Conservation (phyloP, 805 yeast species). For the Suhomyces xylopsoci region DNA sequence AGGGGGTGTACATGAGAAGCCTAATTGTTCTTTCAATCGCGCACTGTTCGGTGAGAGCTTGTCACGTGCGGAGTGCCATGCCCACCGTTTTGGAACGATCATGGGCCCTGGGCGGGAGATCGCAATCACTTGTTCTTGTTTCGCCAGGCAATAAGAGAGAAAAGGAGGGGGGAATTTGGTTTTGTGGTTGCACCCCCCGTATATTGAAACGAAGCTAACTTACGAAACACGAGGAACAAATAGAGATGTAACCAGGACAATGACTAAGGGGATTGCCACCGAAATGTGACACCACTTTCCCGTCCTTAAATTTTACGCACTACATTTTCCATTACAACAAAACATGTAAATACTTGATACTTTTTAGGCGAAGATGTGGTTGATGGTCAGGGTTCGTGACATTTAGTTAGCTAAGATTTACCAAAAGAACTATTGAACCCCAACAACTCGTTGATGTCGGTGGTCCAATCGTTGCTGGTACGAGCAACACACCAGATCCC, state of each 20-base stretch:
- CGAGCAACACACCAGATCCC: conserved; percentile 90
- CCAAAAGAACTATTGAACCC: conserved; percentile 83
- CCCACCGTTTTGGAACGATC: not conserved
- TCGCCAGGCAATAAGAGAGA: not conserved
- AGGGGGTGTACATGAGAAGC: not conserved
- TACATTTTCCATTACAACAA: too few relatives aligned
- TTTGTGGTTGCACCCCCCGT: not conserved
- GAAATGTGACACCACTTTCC: not conserved
- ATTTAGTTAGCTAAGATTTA: not conserved
- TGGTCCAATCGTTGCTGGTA: conserved; percentile 86
- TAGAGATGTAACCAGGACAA: not conserved
- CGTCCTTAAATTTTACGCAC: not conserved
- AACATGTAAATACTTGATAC: too few relatives aligned
- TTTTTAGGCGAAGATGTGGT: not conserved
- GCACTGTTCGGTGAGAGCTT: not conserved
- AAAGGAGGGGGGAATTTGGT: not conserved
- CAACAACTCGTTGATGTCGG: conserved; percentile 78
- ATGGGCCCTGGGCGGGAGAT: not conserved
- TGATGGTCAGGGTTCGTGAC: not conserved
- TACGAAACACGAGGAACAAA: not conserved
- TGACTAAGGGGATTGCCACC: not conserved
- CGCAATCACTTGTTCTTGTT: not conserved
- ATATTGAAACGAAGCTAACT: not conserved
- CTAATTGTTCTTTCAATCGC: not conserved
- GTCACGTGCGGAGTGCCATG: not conserved